Percentiles rank a stretch among this genome's conserved stretches.
These are phyloP conservation scores for Canavalia ensiformis DNA, from an alignment of 306 rosid species.

Conservation along the genomic window DNA sequence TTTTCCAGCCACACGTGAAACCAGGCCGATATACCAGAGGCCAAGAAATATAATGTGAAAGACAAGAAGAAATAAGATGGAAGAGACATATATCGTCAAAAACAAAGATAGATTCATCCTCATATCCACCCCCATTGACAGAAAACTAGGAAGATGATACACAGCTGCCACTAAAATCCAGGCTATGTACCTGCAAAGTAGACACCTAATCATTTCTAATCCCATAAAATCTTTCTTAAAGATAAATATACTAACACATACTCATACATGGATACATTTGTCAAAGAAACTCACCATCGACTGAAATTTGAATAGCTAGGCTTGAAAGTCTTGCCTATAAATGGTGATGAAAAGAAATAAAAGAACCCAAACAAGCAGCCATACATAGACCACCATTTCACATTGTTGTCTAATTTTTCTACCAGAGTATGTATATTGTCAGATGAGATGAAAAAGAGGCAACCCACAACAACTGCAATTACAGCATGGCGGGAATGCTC, in stretches of 20 bases:
- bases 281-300: conserved; percentile 78
- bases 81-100: conserved; percentile 84
- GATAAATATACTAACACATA: background rate
- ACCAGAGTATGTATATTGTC: conserved; percentile 92
- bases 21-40: conserved; percentile 95
- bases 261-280: background rate
- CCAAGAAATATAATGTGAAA: conserved; percentile 89
- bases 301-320: conserved; percentile 99
- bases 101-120: conserved; percentile 93
- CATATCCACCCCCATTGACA: conserved; percentile 97
- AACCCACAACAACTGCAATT: conserved; percentile 93
- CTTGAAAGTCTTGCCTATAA: conserved; percentile 93
- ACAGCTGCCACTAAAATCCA: conserved; percentile 98
- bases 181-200: conserved; percentile 77
- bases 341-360: conserved; percentile 98
- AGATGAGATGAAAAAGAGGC: conserved; percentile 95
- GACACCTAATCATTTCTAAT: conserved; percentile 47
- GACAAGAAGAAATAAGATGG: conserved; percentile 84
- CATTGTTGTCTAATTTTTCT: conserved; percentile 90
- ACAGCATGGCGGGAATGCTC: conserved; percentile 98
- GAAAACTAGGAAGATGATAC: conserved; percentile 98
- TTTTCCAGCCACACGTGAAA: conserved; percentile 98
- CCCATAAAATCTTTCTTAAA: conserved; percentile 5
- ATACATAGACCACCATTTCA: conserved; percentile 99
- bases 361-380: conserved; percentile 88